phyloP scores from a whole-genome alignment of 176 grass and related monocot species.

The Triticum urartu region DNA sequence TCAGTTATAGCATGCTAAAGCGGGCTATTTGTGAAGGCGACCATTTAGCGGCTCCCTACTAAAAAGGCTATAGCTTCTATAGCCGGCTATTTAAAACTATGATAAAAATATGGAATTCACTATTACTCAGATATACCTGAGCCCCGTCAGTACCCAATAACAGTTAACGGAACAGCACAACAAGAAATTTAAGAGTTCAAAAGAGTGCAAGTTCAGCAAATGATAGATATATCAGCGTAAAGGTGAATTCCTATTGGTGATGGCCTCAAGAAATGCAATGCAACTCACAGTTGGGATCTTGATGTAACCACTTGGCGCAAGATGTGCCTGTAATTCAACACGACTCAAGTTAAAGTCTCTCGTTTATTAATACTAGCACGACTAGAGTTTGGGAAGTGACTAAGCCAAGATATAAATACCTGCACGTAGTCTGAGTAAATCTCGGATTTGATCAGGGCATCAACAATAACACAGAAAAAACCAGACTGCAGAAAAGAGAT shows the following conservation, averaged over 20 bases:
- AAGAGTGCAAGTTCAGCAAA: neutral
- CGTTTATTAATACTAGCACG: neutral
- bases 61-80: too few species aligned
- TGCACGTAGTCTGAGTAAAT: conserved; percentile 89
- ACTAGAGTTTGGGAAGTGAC: neutral
- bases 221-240: neutral
- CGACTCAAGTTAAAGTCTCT: conserved; percentile 20
- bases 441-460: conserved; percentile 79
- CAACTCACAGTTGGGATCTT: conserved; percentile 94
- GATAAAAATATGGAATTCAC: neutral
- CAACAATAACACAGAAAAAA: conserved; percentile 62
- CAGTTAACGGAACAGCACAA: neutral
- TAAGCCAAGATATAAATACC: conserved; percentile 45
- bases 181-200: conserved; percentile 19
- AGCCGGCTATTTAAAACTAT: too few species aligned
- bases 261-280: neutral
- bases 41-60: too few species aligned
- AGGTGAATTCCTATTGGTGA: neutral
- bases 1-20: too few species aligned
- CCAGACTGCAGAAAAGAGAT: conserved; percentile 36
- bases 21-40: too few species aligned
- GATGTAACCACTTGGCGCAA: conserved; percentile 90
- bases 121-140: neutral
- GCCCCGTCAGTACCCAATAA: neutral
- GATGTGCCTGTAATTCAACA: conserved; percentile 71